Evolutionary conservation across 2,329 filamentous ascomycete species (phyloP).

Genomic region (Rutstroemia sp.): DNA sequence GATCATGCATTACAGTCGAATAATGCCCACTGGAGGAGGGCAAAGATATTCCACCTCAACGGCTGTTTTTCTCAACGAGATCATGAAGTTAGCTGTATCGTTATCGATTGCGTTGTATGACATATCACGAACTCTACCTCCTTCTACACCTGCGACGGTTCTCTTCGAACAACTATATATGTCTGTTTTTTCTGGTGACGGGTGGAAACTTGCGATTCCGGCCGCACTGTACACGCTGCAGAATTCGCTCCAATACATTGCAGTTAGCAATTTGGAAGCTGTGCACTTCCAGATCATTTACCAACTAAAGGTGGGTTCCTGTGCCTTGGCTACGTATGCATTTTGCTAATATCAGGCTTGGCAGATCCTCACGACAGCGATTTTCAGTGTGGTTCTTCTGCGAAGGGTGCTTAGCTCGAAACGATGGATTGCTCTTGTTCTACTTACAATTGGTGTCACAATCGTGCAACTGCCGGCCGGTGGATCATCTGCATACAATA

Average conservation of each 20-base stretch:
- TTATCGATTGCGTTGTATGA: conserved; percentile 85
- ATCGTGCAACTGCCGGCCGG: conserved; percentile 73
- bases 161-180: conserved; percentile 74
- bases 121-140: conserved; percentile 67
- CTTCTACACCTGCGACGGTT: conserved; percentile 71
- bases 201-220: conserved; percentile 90
- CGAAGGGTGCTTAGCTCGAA: conserved; percentile 60
- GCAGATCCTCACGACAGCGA: conserved; percentile 75
- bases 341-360: conserved; percentile 10
- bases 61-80: conserved; percentile 86
- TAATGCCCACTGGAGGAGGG: conserved; percentile 79
- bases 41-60: conserved; percentile 92
- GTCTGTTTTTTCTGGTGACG: conserved; percentile 79
- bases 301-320: conserved; percentile 67
- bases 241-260: conserved; percentile 89
- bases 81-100: conserved; percentile 82
- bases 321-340: background rate
- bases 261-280: conserved; percentile 82
- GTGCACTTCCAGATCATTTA: conserved; percentile 91
- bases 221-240: conserved; percentile 84
- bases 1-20: conserved; percentile 90
- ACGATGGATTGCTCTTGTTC: conserved; percentile 72
- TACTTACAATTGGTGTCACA: conserved; percentile 75
- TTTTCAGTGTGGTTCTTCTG: conserved; percentile 78
- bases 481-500: conserved; percentile 47